These are phyloP conservation scores for Neurospora sp. DNA, from an alignment of 495 filamentous ascomycete genomes.

Conservation along the genomic window DNA sequence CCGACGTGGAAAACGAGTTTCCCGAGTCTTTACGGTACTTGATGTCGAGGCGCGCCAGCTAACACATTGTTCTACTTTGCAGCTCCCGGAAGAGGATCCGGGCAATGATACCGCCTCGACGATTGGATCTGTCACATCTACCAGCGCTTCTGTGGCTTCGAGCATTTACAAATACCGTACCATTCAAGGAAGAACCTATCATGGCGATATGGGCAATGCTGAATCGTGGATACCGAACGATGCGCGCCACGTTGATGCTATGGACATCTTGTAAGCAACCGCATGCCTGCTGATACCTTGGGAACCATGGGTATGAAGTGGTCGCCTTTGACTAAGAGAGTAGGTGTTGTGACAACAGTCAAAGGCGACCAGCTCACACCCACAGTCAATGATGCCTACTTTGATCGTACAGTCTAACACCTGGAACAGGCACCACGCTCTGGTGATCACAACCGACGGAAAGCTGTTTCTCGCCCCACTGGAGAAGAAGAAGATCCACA, in stretches of 20 bases:
- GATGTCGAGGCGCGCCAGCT: neutral
- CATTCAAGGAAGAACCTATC: slow-evolving; percentile 19
- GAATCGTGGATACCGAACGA: slow-evolving; percentile 17
- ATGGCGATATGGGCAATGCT: slow-evolving; percentile 9
- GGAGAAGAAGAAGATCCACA: slow-evolving; percentile 11
- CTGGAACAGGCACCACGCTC: slow-evolving; percentile 20
- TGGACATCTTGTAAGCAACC: slow-evolving; percentile 17
- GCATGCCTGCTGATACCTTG: neutral
- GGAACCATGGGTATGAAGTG: neutral
- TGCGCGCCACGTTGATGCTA: slow-evolving; percentile 10
- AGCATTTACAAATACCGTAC: slow-evolving; percentile 24
- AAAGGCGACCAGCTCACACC: neutral
- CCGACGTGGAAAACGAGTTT: too few relatives aligned
- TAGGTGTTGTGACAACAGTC: neutral
- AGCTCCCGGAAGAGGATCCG: neutral
- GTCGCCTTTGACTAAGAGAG: too few relatives aligned
- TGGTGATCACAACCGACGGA: slow-evolving; percentile 25
- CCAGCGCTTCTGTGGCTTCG: slow-evolving; percentile 24
- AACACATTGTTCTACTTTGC: neutral
- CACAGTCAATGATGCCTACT: neutral
- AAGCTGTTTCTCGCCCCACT: slow-evolving; percentile 31
- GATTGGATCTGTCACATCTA: neutral
- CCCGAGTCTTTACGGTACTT: neutral
- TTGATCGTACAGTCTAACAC: neutral
- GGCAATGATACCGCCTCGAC: neutral